Evolutionary conservation across 1,139 yeast species (phyloP), one percentile per base, ranked within the genome.

Genomic region (Saccharomycopsis phalli): DNA sequence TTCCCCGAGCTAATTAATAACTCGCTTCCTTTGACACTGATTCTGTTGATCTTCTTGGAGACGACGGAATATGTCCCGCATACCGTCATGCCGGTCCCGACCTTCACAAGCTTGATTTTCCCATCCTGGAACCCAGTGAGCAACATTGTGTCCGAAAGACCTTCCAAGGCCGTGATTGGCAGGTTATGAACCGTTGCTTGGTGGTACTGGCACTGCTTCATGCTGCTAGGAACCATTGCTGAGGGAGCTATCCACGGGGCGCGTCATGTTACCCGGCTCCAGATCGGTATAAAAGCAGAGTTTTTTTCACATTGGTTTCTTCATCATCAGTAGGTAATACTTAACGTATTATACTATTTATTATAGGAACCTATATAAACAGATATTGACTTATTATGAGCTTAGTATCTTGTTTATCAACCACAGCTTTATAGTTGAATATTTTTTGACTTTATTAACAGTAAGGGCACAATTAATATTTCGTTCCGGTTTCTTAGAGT

Each of bases 371-470:
- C 47, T 38, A 39, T 44, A 33, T 44, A 34, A 23, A 25, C 34
- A 22, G 28, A 14, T 36, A 35, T 20, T 42, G 26, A 29, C 47
- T 44, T 39, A 42, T 44, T 44, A 44, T 44, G 47, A 39, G 47
- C 17, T 14, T 21, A 35, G 36, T 29, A 22, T 13, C 33, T 18
- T 26, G 28, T 36, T 41, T 31, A 42, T 42, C 42, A 44, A 44
- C 47, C 47, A 44, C 47, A 44, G 47, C 47, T 44, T 38, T 36
- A 44, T 42, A 44, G 47, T 44, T 44, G 47, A 42, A 44, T 44
- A 36, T 44, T 44, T 38, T 44, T 42, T 44, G 47, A 44, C 47
- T 44, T 42, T 44, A 44, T 44, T 44, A 44, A 44, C 47, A 44
- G 47, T 44, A 44, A 38, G 42, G 47, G 35, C 43, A 44, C 47